Conservation (phyloP, 2,329 filamentous ascomycete genomes). For the Huntiella bhutanensis region DNA sequence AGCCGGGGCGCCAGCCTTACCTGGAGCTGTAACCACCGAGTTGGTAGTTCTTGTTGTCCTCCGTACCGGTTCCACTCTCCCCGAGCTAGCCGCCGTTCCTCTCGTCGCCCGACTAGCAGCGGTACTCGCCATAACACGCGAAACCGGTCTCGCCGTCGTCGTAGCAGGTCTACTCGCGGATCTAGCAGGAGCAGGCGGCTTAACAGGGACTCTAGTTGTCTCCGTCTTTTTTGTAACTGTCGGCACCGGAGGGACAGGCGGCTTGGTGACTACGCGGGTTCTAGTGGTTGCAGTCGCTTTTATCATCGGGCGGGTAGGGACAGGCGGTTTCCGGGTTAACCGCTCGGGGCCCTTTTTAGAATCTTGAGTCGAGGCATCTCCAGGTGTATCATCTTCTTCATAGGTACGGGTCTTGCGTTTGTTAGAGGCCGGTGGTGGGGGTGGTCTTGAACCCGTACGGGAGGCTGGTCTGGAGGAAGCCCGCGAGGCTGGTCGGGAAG, state of each 20-base stretch:
- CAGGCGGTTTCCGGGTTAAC: too few relatives aligned
- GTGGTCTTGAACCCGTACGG: background rate
- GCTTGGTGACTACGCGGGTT: background rate
- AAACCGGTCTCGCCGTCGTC: conserved; percentile 18
- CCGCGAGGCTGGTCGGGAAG: conserved; percentile 24
- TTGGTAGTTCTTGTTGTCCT: background rate
- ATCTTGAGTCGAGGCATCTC: too few relatives aligned
- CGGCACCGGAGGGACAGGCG: background rate
- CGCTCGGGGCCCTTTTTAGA: too few relatives aligned
- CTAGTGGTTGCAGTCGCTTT: background rate
- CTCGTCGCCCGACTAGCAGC: conserved; percentile 1
- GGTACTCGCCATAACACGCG: conserved; percentile 15
- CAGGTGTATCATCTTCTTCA: conserved; percentile 21
- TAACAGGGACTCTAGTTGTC: conserved; percentile 22
- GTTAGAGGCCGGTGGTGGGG: conserved; percentile 6
- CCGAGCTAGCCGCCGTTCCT: background rate
- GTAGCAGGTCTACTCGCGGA: conserved; percentile 11
- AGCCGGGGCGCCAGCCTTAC: conserved; percentile 15
- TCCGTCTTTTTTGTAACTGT: conserved; percentile 7
- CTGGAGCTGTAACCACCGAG: background rate
- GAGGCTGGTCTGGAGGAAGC: conserved; percentile 18
- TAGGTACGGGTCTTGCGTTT: conserved; percentile 34
- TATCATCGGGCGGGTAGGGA: background rate
- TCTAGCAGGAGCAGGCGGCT: conserved; percentile 11
- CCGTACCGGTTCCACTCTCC: conserved; percentile 9